Percentiles rank a stretch among this genome's conserved stretches.
These are phyloP conservation scores for Cladosporium oxysporum DNA, from an alignment of 2,329 filamentous ascomycete species.

Conservation along the genomic window DNA sequence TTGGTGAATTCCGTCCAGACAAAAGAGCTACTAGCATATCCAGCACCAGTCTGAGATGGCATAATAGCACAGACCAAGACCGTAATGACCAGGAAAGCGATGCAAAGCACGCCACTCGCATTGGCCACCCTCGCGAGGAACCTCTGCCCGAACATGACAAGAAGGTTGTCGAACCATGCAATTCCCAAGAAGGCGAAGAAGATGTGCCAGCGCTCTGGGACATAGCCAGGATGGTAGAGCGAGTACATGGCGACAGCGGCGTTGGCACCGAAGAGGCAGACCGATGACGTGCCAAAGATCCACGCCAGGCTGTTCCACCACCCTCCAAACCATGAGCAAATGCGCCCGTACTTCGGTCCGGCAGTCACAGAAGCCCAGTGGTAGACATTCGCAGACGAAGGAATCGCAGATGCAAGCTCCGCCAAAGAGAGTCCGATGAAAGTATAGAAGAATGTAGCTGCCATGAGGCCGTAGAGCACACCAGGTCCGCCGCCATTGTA, in stretches of 20 bases:
- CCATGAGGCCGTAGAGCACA: slow-evolving; percentile 52
- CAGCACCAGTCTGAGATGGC: slow-evolving; percentile 48
- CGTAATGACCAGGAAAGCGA: slow-evolving; percentile 57
- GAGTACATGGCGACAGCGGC: slow-evolving; percentile 52
- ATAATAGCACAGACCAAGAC: slow-evolving; percentile 59
- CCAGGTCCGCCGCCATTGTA: slow-evolving; percentile 51
- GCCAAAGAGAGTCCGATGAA: slow-evolving; percentile 54
- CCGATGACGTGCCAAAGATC: slow-evolving; percentile 49
- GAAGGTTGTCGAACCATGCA: slow-evolving; percentile 48
- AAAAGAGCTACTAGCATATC: slow-evolving; percentile 41
- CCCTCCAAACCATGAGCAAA: slow-evolving; percentile 52
- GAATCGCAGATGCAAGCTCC: slow-evolving; percentile 47
- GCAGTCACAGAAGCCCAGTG: slow-evolving; percentile 56
- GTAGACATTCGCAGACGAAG: slow-evolving; percentile 47
- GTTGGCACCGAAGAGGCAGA: slow-evolving; percentile 48
- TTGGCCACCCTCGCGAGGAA: slow-evolving; percentile 53
- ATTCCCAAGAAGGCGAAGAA: slow-evolving; percentile 52
- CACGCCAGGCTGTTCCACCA: slow-evolving; percentile 56
- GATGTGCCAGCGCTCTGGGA: slow-evolving; percentile 52
- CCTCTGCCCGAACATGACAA: slow-evolving; percentile 58
- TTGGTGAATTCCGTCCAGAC: slow-evolving; percentile 49
- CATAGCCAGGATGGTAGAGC: slow-evolving; percentile 50
- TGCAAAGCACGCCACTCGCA: slow-evolving; percentile 53
- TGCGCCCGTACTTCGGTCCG: slow-evolving; percentile 48
- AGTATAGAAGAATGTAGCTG: slow-evolving; percentile 53